phyloP scores from a whole-genome alignment of 2,329 filamentous ascomycete genomes.

The Arthrocladium fulminans region DNA sequence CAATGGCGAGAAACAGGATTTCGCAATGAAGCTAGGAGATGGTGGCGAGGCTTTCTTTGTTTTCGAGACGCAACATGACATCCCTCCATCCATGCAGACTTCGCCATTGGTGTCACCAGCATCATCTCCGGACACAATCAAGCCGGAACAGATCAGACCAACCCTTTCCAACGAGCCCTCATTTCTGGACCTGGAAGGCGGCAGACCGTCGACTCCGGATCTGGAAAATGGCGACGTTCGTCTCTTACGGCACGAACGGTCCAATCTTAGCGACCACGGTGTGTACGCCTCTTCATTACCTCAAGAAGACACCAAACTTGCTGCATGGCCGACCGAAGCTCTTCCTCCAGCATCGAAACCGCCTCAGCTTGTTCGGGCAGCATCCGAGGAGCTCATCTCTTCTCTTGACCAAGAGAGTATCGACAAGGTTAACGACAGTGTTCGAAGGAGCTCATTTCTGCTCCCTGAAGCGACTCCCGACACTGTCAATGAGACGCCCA shows the following conservation, averaged over 20 bases:
- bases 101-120: constrained; percentile 86
- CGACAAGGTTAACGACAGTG: constrained; percentile 14
- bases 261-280: constrained; percentile 2
- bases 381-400: constrained; percentile 47
- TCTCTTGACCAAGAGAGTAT: constrained; percentile 29
- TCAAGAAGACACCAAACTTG: background rate
- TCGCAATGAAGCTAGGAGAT: constrained; percentile 97
- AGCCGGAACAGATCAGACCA: constrained; percentile 24
- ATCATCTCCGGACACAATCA: constrained; percentile 56
- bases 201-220: constrained; percentile 17
- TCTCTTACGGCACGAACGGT: constrained; percentile 11
- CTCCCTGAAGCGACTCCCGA: constrained; percentile 57
- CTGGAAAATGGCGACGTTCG: constrained; percentile 9
- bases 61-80: constrained; percentile 85
- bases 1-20: constrained; percentile 84
- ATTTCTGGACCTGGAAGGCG: constrained; percentile 37
- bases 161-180: constrained; percentile 40
- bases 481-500: background rate
- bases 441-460: constrained; percentile 11
- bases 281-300: background rate
- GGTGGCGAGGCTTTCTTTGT: constrained; percentile 98
- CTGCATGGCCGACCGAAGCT: background rate
- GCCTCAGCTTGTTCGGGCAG: constrained; percentile 12
- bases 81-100: constrained; percentile 89
- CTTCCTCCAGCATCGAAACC: background rate